phyloP scores from a whole-genome alignment of 805 yeast genomes.

The Lachancea mirantina region DNA sequence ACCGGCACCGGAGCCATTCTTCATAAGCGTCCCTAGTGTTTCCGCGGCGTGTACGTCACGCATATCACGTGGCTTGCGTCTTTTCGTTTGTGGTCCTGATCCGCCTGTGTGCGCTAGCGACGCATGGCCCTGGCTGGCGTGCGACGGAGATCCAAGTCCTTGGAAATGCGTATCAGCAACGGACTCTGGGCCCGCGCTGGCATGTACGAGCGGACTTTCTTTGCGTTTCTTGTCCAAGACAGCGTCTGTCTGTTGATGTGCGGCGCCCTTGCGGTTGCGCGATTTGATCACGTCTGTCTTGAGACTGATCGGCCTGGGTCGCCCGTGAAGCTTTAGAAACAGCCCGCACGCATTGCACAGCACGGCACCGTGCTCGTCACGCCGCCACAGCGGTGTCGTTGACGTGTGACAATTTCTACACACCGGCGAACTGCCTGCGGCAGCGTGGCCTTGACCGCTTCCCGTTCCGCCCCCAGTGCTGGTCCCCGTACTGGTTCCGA shows the following conservation, averaged over 20 bases:
- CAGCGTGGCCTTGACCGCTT: no score
- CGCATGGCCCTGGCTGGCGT: neutral
- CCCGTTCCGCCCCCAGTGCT: no score
- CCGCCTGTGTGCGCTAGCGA: no score
- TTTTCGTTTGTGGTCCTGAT: constrained; percentile 39
- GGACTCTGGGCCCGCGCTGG: no score
- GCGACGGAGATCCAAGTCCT: no score
- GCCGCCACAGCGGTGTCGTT: constrained; percentile 91
- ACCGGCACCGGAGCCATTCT: constrained; percentile 5
- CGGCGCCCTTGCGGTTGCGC: constrained; percentile 62
- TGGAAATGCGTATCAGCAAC: no score
- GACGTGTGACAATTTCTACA: constrained; percentile 90
- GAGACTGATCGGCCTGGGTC: constrained; percentile 84
- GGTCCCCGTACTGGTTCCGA: no score
- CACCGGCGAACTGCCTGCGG: constrained; percentile 40
- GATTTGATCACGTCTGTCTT: constrained; percentile 91
- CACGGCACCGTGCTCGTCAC: constrained; percentile 87
- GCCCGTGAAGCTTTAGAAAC: constrained; percentile 81
- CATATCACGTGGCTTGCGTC: constrained; percentile 27
- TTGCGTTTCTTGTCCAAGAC: constrained; percentile 17
- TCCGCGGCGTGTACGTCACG: constrained; percentile 29
- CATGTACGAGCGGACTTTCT: no score
- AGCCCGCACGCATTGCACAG: constrained; percentile 93
- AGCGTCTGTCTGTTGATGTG: constrained; percentile 8
- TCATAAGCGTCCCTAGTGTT: constrained; percentile 17